Base-by-base conservation (phyloP, 2,329 filamentous ascomycete species). In the Neopestalotiopsis sp. region DNA sequence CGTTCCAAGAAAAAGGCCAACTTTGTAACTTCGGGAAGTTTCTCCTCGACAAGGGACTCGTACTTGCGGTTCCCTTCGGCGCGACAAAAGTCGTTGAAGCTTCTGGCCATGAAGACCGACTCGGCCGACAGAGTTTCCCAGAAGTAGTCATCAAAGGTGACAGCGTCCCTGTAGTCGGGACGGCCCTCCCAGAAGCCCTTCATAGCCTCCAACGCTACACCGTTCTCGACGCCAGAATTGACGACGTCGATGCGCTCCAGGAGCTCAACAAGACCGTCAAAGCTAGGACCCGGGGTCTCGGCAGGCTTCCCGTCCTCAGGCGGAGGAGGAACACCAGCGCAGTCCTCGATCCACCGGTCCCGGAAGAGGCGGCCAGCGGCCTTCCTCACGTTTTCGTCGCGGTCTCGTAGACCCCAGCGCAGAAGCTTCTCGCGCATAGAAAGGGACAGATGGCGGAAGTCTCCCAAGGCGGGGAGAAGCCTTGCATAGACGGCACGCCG, bases 261-360 rank as follows among this genome's bases (percentile, higher is more conserved):
- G 0, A 99, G 87, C 79, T 99, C 96, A 3, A 96, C 87, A 5
- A 99, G 85, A 0, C 92, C 94, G n/a, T 95, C 91, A 10, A 96
- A 88, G 69, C 87, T 95, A 0, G 93, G 92, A 1, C 87, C 86
- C 1, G 88, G 86, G 5, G 88, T 82, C 69, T 89, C 86, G 17
- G 82, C 81, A 4, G 86, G 85, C 62, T 86, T 86, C 38, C 87
- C 87, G 10, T 87, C 83, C 52, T 89, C 88, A 20, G 85, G 84
- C 63, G 89, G 88, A 49, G 90, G 87, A 7, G 86, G 84, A 1
- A 88, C 85, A 2, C 91, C 91, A 5, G 93, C 94, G 75, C 95
- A 98, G 76, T 98, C 94, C 77, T 98, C 95, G 70, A 99, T 95
- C 96, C 96, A 99, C n/a, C 94, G 90, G 77, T 98, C 95, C 70